These are phyloP conservation scores for Blastomyces emzantsi DNA, from an alignment of 2,329 filamentous ascomycete species.

Conservation along the genomic window DNA sequence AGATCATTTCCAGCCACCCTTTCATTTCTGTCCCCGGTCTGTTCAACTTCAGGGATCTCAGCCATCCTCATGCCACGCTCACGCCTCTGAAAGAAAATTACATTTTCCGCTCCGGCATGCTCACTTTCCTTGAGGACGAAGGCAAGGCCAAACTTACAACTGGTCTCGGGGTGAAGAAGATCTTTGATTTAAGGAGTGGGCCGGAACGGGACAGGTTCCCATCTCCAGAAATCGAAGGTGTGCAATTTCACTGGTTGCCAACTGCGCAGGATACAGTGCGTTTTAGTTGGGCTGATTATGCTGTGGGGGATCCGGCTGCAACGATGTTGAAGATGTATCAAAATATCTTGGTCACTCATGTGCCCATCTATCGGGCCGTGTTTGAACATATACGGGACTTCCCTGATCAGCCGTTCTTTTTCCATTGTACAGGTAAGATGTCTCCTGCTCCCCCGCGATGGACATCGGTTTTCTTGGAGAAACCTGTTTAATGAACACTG, in stretches of 20 bases:
- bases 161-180: constrained; percentile 48
- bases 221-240: constrained; percentile 42
- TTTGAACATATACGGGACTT: constrained; percentile 47
- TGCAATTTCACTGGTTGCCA: constrained; percentile 51
- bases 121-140: constrained; percentile 46
- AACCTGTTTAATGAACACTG: neutral
- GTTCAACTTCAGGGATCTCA: constrained; percentile 59
- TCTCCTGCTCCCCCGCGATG: neutral
- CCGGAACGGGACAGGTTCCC: constrained; percentile 34
- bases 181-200: constrained; percentile 59
- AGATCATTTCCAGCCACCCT: constrained; percentile 9
- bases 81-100: constrained; percentile 33
- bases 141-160: constrained; percentile 45
- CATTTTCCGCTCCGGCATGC: constrained; percentile 62
- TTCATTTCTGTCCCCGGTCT: constrained; percentile 43
- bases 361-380: constrained; percentile 48
- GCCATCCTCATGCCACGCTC: constrained; percentile 38
- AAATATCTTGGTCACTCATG: constrained; percentile 57
- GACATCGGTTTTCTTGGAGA: neutral
- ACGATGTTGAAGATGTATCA: constrained; percentile 58
- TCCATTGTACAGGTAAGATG: constrained; percentile 59
- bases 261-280: constrained; percentile 50
- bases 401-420: constrained; percentile 44
- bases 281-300: constrained; percentile 50
- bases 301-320: constrained; percentile 23